These are phyloP conservation scores for Linnemannia hyalina DNA, from an alignment of 192 early-diverging fungal species.

Conservation along the genomic window DNA sequence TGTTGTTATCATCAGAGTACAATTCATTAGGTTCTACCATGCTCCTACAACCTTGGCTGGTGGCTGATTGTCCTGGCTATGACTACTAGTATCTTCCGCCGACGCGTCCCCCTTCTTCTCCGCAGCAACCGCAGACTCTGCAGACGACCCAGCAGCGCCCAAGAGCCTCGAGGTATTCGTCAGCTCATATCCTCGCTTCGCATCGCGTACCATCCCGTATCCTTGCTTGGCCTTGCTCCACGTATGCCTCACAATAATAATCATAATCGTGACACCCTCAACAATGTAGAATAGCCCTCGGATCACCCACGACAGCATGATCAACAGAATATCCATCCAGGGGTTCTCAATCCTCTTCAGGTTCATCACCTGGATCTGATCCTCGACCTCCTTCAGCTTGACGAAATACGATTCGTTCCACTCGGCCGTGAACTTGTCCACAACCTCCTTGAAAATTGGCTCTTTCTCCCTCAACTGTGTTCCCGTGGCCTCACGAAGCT, in stretches of 20 bases:
- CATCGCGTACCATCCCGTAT: conserved; percentile 24
- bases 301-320: conserved; percentile 55
- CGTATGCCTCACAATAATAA: conserved; percentile 40
- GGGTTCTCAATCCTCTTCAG: conserved; percentile 54
- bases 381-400: conserved; percentile 49
- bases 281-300: conserved; percentile 51
- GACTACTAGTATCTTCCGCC: neutral
- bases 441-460: conserved; percentile 40
- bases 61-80: neutral
- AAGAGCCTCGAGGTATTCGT: neutral
- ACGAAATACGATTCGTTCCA: conserved; percentile 56
- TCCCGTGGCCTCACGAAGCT: conserved; percentile 34
- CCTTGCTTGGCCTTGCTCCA: conserved; percentile 52
- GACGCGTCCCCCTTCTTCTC: neutral
- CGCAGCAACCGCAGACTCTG: neutral
- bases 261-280: conserved; percentile 52
- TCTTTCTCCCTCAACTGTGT: conserved; percentile 37
- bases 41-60: neutral
- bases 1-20: neutral
- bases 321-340: conserved; percentile 55
- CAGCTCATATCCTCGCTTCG: conserved; percentile 18
- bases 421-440: conserved; percentile 51
- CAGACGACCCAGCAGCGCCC: neutral
- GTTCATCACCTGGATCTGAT: conserved; percentile 55
- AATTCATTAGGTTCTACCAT: neutral